phyloP scores from a whole-genome alignment of 768 basidiomycete species.

The Mycena pura region DNA sequence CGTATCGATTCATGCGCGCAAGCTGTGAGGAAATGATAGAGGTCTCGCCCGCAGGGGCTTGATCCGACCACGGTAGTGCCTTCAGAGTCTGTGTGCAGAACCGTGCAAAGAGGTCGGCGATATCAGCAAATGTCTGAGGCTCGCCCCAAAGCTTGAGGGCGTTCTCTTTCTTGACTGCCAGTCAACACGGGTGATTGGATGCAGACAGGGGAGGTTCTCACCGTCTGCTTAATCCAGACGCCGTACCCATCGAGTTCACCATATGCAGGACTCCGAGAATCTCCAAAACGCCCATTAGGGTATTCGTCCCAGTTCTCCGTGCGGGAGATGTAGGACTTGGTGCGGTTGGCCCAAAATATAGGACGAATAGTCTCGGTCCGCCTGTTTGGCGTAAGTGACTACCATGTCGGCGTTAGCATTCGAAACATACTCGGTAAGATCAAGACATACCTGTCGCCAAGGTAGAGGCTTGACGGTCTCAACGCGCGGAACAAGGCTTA shows the following conservation, averaged over 20 bases:
- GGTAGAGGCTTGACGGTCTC: conserved; percentile 95
- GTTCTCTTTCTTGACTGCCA: conserved; percentile 72
- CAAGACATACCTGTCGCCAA: conserved; percentile 83
- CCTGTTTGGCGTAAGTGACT: conserved; percentile 92
- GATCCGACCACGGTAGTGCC: conserved; percentile 95
- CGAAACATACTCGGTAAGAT: background rate
- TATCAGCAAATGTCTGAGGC: conserved; percentile 69
- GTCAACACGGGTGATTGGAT: conserved; percentile 3
- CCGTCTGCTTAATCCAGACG: conserved; percentile 89
- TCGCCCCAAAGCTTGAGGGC: conserved; percentile 89
- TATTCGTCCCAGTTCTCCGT: conserved; percentile 99
- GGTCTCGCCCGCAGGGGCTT: conserved; percentile 86
- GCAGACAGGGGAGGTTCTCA: conserved; percentile 40
- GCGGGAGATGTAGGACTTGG: conserved; percentile 92
- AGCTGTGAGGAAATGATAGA: conserved; percentile 78
- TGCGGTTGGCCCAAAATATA: conserved; percentile 98
- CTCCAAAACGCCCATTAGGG: conserved; percentile 98
- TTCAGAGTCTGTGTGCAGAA: conserved; percentile 80
- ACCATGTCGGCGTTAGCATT: conserved; percentile 22
- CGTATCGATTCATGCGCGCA: conserved; percentile 85
- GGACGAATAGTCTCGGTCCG: conserved; percentile 93
- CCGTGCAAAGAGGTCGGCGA: conserved; percentile 76
- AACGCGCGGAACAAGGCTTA: conserved; percentile 84
- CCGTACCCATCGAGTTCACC: conserved; percentile 98
- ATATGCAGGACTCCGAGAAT: conserved; percentile 96